A percentile compares a stretch with the other conserved stretches of the same genome.
phyloP scores from a whole-genome alignment of 176 grass and related monocot species.

The Calamus simplicifolius region DNA sequence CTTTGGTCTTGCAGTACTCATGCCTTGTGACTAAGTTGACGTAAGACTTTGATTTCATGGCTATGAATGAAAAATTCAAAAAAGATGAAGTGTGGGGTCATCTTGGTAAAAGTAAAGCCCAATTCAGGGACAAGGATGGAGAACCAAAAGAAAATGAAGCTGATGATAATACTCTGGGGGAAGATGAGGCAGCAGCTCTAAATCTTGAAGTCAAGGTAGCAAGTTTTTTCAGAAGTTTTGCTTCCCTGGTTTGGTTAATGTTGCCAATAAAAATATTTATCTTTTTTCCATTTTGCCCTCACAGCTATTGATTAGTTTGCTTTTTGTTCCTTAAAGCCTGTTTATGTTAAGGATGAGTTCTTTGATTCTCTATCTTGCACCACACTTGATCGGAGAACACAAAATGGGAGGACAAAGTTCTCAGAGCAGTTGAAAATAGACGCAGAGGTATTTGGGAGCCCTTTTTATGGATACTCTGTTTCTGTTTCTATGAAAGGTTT shows the following conservation, averaged over 20 bases:
- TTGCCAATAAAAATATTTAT: neutral
- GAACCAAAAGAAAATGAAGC: conserved; percentile 54
- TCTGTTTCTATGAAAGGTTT: too few relatives aligned
- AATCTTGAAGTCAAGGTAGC: conserved; percentile 36
- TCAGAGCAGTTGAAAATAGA: conserved; percentile 85
- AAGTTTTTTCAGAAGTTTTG: neutral
- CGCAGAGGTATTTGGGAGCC: conserved; percentile 46
- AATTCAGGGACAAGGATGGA: conserved; percentile 20
- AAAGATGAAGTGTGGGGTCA: conserved; percentile 98
- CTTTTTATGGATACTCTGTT: too few relatives aligned
- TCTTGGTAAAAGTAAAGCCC: conserved; percentile 75
- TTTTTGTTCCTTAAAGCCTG: conserved; percentile 34
- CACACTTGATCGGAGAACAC: conserved; percentile 51
- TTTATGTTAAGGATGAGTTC: conserved; percentile 94
- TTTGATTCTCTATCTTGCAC: conserved; percentile 90
- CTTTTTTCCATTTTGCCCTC: neutral
- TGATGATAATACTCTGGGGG: conserved; percentile 39
- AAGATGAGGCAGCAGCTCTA: conserved; percentile 35
- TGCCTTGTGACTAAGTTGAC: conserved; percentile 56
- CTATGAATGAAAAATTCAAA: conserved; percentile 99
- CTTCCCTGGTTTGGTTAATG: neutral
- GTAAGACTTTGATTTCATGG: conserved; percentile 91
- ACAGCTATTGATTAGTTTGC: conserved; percentile 9
- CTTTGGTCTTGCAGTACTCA: conserved; percentile 28
- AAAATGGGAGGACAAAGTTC: conserved; percentile 71